A percentile compares a stretch with the other conserved stretches of the same genome.
Conservation (phyloP, 2,329 filamentous ascomycete species). For the Fusarium algeriense region DNA sequence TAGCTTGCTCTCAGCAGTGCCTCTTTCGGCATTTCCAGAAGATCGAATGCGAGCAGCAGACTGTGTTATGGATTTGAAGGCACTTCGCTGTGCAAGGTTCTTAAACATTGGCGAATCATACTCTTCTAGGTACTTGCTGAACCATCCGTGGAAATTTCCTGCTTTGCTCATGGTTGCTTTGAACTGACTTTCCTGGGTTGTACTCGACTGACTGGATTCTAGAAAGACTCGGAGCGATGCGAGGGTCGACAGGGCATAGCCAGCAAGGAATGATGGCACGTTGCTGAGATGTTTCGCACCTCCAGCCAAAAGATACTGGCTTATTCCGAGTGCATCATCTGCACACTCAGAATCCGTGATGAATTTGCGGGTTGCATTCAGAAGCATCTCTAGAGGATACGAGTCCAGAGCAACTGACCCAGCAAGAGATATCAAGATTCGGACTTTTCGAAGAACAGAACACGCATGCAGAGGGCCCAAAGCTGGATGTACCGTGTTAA, state of each 20-base stretch:
- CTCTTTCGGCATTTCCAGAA: constrained; percentile 76
- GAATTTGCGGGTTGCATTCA: constrained; percentile 83
- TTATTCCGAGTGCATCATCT: constrained; percentile 88
- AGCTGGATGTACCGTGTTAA: constrained; percentile 85
- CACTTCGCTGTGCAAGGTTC: constrained; percentile 61
- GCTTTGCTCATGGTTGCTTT: constrained; percentile 81
- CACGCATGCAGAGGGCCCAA: constrained; percentile 89
- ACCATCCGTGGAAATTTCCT: constrained; percentile 81
- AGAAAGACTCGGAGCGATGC: constrained; percentile 83
- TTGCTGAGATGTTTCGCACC: constrained; percentile 74
- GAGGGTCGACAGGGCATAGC: constrained; percentile 82
- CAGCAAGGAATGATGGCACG: constrained; percentile 81
- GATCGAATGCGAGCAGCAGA: constrained; percentile 76
- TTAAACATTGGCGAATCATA: constrained; percentile 69
- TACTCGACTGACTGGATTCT: constrained; percentile 79
- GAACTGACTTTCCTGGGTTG: constrained; percentile 87
- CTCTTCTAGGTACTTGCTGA: constrained; percentile 74
- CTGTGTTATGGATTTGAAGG: constrained; percentile 75
- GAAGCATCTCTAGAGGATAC: constrained; percentile 90
- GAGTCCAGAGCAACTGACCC: constrained; percentile 78
- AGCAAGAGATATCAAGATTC: constrained; percentile 83
- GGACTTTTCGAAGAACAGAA: constrained; percentile 86
- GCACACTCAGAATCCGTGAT: constrained; percentile 88
- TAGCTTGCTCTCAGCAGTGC: constrained; percentile 81
- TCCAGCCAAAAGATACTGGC: constrained; percentile 82